These are phyloP conservation scores for Blastomyces parvus DNA, from an alignment of 2,329 filamentous ascomycete species.

Conservation along the genomic window DNA sequence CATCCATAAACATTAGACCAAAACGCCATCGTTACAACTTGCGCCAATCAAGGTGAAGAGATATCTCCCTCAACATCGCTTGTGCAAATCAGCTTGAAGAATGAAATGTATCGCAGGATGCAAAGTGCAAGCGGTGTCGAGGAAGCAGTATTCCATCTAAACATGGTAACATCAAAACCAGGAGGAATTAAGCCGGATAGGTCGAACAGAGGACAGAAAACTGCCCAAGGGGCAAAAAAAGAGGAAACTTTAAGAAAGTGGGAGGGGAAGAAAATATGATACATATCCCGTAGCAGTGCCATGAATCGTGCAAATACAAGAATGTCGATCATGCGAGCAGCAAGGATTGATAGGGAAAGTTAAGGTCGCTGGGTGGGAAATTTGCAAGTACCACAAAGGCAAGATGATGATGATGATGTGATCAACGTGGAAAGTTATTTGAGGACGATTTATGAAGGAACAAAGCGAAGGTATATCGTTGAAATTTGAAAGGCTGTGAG, in stretches of 20 bases:
- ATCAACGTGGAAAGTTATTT: not conserved
- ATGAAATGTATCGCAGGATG: conserved; percentile 6
- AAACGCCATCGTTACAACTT: conserved; percentile 14
- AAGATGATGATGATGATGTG: not conserved
- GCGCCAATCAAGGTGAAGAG: conserved; percentile 7
- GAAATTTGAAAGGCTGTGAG: not conserved
- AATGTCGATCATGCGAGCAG: conserved; percentile 2
- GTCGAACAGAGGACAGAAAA: conserved; percentile 3
- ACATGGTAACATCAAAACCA: not conserved
- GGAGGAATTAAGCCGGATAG: not conserved
- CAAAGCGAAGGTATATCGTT: not conserved
- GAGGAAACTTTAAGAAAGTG: not conserved
- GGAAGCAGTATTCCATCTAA: not conserved
- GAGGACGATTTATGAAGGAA: not conserved
- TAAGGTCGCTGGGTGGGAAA: not conserved
- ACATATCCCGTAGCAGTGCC: conserved; percentile 20
- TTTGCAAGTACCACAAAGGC: conserved; percentile 3
- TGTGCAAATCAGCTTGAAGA: conserved; percentile 1
- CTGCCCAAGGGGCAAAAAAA: not conserved
- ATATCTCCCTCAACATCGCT: not conserved
- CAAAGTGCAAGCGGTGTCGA: not conserved
- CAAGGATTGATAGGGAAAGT: not conserved
- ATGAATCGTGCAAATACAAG: conserved; percentile 16
- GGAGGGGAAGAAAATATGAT: conserved; percentile 21
- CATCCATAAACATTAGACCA: conserved; percentile 7